Base-by-base conservation (phyloP, 2,329 filamentous ascomycete species). In the Diaporthe ilicicola region DNA sequence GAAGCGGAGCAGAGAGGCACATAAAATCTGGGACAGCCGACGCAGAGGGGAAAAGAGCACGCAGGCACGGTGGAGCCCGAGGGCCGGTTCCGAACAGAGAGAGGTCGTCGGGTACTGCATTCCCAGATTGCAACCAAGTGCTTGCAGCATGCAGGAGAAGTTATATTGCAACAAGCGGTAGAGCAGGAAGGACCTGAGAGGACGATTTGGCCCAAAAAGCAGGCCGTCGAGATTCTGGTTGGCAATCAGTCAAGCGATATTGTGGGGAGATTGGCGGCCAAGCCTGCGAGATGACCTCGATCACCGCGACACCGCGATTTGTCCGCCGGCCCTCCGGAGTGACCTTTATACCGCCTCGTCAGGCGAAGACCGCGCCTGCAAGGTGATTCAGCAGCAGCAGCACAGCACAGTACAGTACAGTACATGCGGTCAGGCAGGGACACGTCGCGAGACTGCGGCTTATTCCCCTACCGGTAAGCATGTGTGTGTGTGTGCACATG, bases 201-300 rank as follows among this genome's bases (percentile, higher is more conserved):
- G 42, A 24, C 32, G 27, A 29, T 17, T 19, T 48, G 27, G 19
- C 12, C 32, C 59, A 17, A 62, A 42, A 24, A 27, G 59, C 27
- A n/a, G n/a, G n/a, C 29, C 27, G 17, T 48, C 19, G 59, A 27
- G 42, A 22, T 19, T 34, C 42, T 48, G 42, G 59, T 22, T 67
- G 65, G 50, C 50, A 54, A 67, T 67, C 54, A 67, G 39, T 48
- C 51, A 67, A 67, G 29, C 39, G 39, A 67, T 59, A 56, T 56
- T 27, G 32, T 59, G 53, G 29, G 42, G 53, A 37, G 44, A 37
- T 64, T 48, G 44, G 59, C 44, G 19, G 44, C 59, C 59, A 50
- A 64, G 59, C 17, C 53, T 42, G 53, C 29, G 53, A 68, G n/a
- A 56, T 67, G 42, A 54, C 24, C 42, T 50, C 44, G 53, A 50